Conservation (phyloP, 2,329 filamentous ascomycete genomes). For the Aspergillus proliferans region DNA sequence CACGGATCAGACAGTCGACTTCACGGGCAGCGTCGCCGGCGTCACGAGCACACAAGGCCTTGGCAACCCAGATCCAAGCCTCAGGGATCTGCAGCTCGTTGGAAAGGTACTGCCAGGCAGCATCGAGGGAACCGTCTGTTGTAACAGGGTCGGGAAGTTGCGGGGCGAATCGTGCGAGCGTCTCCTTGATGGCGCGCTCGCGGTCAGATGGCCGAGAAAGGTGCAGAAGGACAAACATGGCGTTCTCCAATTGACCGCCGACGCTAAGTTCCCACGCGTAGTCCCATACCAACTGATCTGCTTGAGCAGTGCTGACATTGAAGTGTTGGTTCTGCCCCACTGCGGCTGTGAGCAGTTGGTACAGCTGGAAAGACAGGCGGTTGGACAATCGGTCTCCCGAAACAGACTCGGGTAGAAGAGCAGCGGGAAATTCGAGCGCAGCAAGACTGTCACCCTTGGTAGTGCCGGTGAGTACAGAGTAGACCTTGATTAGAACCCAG, state of each 20-base stretch:
- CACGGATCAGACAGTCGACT: slow-evolving; percentile 73
- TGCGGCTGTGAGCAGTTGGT: slow-evolving; percentile 55
- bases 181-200: slow-evolving; percentile 62
- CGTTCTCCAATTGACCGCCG: slow-evolving; percentile 61
- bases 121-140: slow-evolving; percentile 34
- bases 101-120: slow-evolving; percentile 55
- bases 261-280: slow-evolving; percentile 50
- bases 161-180: slow-evolving; percentile 66
- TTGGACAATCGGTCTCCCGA: slow-evolving; percentile 69
- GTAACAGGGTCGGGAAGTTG: slow-evolving; percentile 55
- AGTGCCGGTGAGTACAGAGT: slow-evolving; percentile 46
- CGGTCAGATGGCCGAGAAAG: slow-evolving; percentile 60
- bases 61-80: slow-evolving; percentile 79
- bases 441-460: slow-evolving; percentile 28
- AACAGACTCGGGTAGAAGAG: slow-evolving; percentile 69
- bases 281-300: slow-evolving; percentile 60
- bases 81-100: slow-evolving; percentile 64
- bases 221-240: slow-evolving; percentile 71
- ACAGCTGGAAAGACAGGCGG: slow-evolving; percentile 78
- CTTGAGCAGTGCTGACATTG: slow-evolving; percentile 51
- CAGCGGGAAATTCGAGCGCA: slow-evolving; percentile 53
- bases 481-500: slow-evolving; percentile 80
- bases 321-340: slow-evolving; percentile 44
- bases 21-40: slow-evolving; percentile 64
- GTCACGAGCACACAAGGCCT: slow-evolving; percentile 73